Evolutionary conservation across 108 stramenopile species (phyloP).

Genomic region (Bacterosira constricta): DNA sequence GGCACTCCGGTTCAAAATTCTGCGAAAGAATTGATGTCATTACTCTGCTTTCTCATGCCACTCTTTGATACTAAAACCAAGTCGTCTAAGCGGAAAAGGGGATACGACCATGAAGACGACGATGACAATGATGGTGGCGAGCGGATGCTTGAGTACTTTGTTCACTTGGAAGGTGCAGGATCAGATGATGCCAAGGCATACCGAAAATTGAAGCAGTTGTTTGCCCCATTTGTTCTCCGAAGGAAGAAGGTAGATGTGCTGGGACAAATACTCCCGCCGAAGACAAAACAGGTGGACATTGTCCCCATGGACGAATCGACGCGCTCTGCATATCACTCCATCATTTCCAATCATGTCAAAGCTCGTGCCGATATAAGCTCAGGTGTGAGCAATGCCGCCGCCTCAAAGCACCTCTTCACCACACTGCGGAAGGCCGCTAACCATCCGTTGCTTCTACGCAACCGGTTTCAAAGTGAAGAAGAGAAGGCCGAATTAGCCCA

Average conservation of each 20-base stretch:
- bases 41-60: constrained; percentile 89
- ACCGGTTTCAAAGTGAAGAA: constrained; percentile 56
- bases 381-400: constrained; percentile 36
- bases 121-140: constrained; percentile 62
- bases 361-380: constrained; percentile 20
- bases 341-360: constrained; percentile 41
- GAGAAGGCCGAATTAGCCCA: constrained; percentile 63
- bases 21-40: constrained; percentile 81
- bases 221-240: constrained; percentile 92
- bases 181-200: constrained; percentile 60
- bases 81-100: constrained; percentile 27
- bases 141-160: constrained; percentile 84
- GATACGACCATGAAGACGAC: constrained; percentile 58
- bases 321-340: constrained; percentile 28
- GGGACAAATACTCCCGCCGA: constrained; percentile 77
- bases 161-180: constrained; percentile 53
- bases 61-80: constrained; percentile 61
- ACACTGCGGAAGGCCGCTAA: constrained; percentile 96
- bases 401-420: constrained; percentile 90
- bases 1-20: constrained; percentile 82
- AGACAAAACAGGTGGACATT: constrained; percentile 43
- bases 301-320: constrained; percentile 42
- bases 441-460: constrained; percentile 91
- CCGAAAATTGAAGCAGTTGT: constrained; percentile 78
- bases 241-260: constrained; percentile 90